Evolutionary conservation across 164 flowering plant species (phyloP).

Genomic region (Berberis thunbergii): DNA sequence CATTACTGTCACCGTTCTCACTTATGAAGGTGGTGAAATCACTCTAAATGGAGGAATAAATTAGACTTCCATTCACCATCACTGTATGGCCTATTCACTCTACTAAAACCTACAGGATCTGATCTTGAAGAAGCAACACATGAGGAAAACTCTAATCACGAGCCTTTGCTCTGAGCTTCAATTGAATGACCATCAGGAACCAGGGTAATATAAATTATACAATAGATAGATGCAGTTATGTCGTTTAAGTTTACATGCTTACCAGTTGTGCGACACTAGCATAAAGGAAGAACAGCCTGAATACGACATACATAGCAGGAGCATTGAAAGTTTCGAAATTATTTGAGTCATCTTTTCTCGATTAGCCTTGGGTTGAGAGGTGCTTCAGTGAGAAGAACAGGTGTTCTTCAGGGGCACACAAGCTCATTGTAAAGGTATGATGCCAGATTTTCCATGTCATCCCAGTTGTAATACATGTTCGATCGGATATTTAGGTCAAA

Average conservation of each 20-base stretch:
- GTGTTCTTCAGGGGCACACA: slow-evolving; percentile 87
- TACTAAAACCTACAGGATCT: too few species aligned
- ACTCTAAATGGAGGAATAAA: too few species aligned
- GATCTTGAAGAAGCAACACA: too few species aligned
- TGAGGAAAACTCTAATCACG: too few species aligned
- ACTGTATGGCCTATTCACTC: too few species aligned
- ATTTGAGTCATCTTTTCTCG: slow-evolving; percentile 83
- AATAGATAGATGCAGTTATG: background rate
- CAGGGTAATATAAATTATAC: too few species aligned
- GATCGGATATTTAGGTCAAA: slow-evolving; percentile 61
- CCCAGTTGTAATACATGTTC: slow-evolving; percentile 85
- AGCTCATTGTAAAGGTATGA: slow-evolving; percentile 74
- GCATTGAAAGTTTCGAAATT: slow-evolving; percentile 73
- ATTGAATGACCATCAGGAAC: too few species aligned
- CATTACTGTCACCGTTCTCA: background rate
- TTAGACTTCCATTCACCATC: too few species aligned
- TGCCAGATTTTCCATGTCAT: slow-evolving; percentile 88
- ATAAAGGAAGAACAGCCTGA: slow-evolving; percentile 73
- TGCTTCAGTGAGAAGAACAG: slow-evolving; percentile 74
- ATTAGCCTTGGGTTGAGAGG: slow-evolving; percentile 78
- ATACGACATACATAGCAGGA: slow-evolving; percentile 79
- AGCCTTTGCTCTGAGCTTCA: too few species aligned
- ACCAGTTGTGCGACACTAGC: slow-evolving; percentile 87
- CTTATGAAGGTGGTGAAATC: background rate
- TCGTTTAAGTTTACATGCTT: slow-evolving; percentile 11